Base-by-base conservation (phyloP, 805 yeast genomes). In the Spathaspora gorwiae region DNA sequence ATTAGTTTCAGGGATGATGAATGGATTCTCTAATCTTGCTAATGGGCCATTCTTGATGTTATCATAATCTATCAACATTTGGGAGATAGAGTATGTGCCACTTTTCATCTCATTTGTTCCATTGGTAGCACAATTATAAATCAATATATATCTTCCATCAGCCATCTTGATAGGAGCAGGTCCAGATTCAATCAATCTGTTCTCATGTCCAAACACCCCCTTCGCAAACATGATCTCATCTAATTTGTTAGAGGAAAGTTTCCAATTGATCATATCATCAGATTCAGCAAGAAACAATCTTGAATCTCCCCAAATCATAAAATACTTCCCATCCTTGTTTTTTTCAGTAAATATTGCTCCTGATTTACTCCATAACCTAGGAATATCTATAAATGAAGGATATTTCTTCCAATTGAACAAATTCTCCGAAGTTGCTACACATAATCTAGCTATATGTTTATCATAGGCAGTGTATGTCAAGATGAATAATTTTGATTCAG, bases 251-350 rank as follows among this genome's bases (percentile, higher is more conserved):
- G 34, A 29, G 43, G 52, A 57, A 6, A 62, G 41, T 13, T 46
- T 35, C 75, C 75, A 70, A 44, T 63, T 46, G n/a, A 61, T 48
- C 46, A 69, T 48, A 46, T 70, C 73, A 27, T 50, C 51, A 8
- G 70, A 62, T 27, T 51, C 57, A 4, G 73, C 74, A 48, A 70
- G 56, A 48, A 67, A 64, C 45, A 70, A 59, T 32, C 62, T 61
- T 9, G 65, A 58, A 51, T 70, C 75, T 19, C 75, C 75, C 72
- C 72, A 70, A 19, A 70, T 60, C 75, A 70, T 70, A 49, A 68
- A 67, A 47, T 64, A 70, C 34, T 58, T 55, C 4, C 72, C 72
- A 47, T 66, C 68, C 10, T 10, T 35, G 40, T 56, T 55, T 30
- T 41, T 50, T 35, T 69, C 70, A 6, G 60, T 60, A 47, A 70